A percentile compares a stretch with the other conserved stretches of the same genome.
phyloP scores from a whole-genome alignment of 1,284 basidiomycete genomes.

The Thecaphora thlaspeos region DNA sequence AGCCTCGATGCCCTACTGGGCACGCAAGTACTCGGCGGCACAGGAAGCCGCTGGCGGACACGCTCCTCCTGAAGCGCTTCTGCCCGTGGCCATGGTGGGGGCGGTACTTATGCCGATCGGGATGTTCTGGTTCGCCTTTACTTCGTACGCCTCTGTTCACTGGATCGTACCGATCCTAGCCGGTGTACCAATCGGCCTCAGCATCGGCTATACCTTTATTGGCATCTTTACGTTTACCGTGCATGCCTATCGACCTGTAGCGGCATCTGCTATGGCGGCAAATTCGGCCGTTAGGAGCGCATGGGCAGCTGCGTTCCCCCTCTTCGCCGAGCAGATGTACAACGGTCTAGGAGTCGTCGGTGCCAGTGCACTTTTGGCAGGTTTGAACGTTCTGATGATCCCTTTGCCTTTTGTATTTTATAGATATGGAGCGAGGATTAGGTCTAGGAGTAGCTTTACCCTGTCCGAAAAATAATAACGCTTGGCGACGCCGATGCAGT shows the following conservation, averaged over 20 bases:
- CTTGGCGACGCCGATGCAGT: slow-evolving; percentile 19
- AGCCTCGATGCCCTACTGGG: slow-evolving; percentile 60
- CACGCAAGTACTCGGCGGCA: slow-evolving; percentile 60
- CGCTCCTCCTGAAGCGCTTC: slow-evolving; percentile 39
- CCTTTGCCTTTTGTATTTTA: slow-evolving; percentile 43
- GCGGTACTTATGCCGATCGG: slow-evolving; percentile 27
- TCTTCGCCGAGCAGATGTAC: slow-evolving; percentile 41
- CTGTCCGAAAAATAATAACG: slow-evolving; percentile 10
- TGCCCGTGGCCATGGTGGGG: slow-evolving; percentile 37
- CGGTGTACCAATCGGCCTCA: slow-evolving; percentile 25
- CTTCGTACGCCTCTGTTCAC: slow-evolving; percentile 29
- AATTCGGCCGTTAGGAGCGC: slow-evolving; percentile 34
- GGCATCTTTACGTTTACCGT: slow-evolving; percentile 31
- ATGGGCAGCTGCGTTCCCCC: slow-evolving; percentile 25
- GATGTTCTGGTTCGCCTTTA: slow-evolving; percentile 46
- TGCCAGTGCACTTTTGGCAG: slow-evolving; percentile 29
- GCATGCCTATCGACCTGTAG: slow-evolving; percentile 35
- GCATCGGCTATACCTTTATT: slow-evolving; percentile 33
- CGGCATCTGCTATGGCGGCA: slow-evolving; percentile 40
- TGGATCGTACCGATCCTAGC: slow-evolving; percentile 44
- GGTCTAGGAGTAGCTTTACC: slow-evolving; percentile 25
- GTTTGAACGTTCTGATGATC: slow-evolving; percentile 32
- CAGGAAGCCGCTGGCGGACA: slow-evolving; percentile 61
- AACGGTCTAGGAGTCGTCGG: slow-evolving; percentile 14
- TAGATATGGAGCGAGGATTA: slow-evolving; percentile 33